Conservation (phyloP, 495 filamentous ascomycete species). For the Neurospora sp. region DNA sequence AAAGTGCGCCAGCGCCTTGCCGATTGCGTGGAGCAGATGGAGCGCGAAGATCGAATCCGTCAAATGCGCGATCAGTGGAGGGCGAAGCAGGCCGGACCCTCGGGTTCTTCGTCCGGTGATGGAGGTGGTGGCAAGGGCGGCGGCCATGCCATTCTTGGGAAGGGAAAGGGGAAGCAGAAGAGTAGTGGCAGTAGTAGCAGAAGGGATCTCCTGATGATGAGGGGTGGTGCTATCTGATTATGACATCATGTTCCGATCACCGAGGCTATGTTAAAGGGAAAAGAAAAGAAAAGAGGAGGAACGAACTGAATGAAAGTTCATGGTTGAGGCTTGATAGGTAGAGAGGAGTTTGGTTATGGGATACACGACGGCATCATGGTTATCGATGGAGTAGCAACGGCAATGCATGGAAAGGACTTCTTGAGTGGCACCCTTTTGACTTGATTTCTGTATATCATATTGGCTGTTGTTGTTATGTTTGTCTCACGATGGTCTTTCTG, state of each 20-base stretch:
- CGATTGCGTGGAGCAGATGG: conserved; percentile 28
- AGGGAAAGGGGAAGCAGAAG: background rate
- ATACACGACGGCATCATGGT: background rate
- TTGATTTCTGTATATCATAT: background rate
- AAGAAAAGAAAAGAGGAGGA: background rate
- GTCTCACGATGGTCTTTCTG: background rate
- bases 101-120: background rate
- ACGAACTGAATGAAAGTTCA: background rate
- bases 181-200: background rate
- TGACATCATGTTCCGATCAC: background rate
- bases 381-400: background rate
- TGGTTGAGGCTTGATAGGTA: background rate
- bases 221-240: background rate
- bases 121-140: background rate
- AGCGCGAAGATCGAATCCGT: conserved; percentile 22
- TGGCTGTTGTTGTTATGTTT: background rate
- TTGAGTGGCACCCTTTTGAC: background rate
- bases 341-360: background rate
- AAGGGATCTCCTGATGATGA: background rate
- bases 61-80: conserved; percentile 23
- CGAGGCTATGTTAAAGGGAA: background rate
- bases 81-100: conserved; percentile 1
- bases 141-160: background rate
- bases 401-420: background rate
- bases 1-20: conserved; percentile 26